Percentiles rank a stretch among this genome's conserved stretches.
phyloP scores from a whole-genome alignment of 1,139 yeast species.

The Debaryomyces sp. region DNA sequence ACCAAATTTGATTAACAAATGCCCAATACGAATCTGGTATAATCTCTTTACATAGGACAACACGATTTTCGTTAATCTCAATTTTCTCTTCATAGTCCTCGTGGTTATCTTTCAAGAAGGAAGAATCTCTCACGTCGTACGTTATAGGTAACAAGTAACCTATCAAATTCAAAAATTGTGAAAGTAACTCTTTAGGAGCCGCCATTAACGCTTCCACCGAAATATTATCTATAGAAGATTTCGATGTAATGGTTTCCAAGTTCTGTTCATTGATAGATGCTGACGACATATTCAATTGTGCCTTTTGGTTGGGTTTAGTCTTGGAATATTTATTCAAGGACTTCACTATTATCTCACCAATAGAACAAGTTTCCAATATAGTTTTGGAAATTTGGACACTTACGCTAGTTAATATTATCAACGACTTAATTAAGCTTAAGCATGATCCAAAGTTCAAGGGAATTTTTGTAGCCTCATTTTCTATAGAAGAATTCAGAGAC shows the following conservation, averaged over 20 bases:
- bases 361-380: conserved; percentile 40
- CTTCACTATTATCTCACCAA: conserved; percentile 46
- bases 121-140: conserved; percentile 28
- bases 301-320: conserved; percentile 12
- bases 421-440: conserved; percentile 44
- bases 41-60: conserved; percentile 24
- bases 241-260: conserved; percentile 13
- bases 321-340: conserved; percentile 46
- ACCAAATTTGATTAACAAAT: conserved; percentile 57
- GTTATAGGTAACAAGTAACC: conserved; percentile 58
- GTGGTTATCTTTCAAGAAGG: conserved; percentile 31
- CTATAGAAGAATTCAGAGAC: conserved; percentile 19
- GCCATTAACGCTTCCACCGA: conserved; percentile 75
- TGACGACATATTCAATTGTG: neutral
- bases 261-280: neutral
- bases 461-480: conserved; percentile 19
- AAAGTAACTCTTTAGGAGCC: conserved; percentile 66
- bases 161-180: conserved; percentile 58
- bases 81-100: conserved; percentile 28
- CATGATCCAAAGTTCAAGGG: conserved; percentile 34
- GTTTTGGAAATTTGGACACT: conserved; percentile 45
- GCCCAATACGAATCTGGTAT: conserved; percentile 31
- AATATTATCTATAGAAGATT: conserved; percentile 23
- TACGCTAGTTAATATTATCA: conserved; percentile 38
- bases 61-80: conserved; percentile 30